phyloP scores from a whole-genome alignment of 2,329 filamentous ascomycete genomes.

The Salinomyces thailandicus region DNA sequence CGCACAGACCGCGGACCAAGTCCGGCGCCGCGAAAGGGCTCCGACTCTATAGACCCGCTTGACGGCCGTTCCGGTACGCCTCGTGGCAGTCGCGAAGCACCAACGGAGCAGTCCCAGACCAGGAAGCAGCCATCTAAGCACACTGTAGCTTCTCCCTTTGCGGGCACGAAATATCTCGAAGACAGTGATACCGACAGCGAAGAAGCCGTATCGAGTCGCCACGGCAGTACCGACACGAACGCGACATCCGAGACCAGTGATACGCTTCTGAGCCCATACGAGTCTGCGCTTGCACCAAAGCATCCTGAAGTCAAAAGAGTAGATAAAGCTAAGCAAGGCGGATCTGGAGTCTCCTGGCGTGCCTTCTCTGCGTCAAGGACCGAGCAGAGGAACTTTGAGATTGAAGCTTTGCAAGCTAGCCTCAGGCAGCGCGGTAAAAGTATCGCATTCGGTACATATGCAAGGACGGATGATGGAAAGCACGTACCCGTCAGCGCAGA shows the following conservation, averaged over 20 bases:
- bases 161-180: slow-evolving; percentile 28
- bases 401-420: slow-evolving; percentile 24
- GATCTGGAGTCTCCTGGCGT: slow-evolving; percentile 26
- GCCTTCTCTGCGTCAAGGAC: slow-evolving; percentile 24
- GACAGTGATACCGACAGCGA: slow-evolving; percentile 24
- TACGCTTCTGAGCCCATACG: slow-evolving; percentile 5
- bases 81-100: slow-evolving; percentile 12
- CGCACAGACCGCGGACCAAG: slow-evolving; percentile 20
- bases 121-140: slow-evolving; percentile 15
- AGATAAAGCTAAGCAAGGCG: slow-evolving; percentile 24
- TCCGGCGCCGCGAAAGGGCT: slow-evolving; percentile 18
- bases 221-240: slow-evolving; percentile 17
- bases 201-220: slow-evolving; percentile 20
- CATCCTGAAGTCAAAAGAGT: slow-evolving; percentile 21
- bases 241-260: slow-evolving; percentile 5
- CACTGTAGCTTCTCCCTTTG: slow-evolving; percentile 26
- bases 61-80: slow-evolving; percentile 15
- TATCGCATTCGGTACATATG: slow-evolving; percentile 25
- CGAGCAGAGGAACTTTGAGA: slow-evolving; percentile 24
- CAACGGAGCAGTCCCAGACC: slow-evolving; percentile 8
- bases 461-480: slow-evolving; percentile 25
- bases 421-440: slow-evolving; percentile 23
- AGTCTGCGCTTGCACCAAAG: slow-evolving; percentile 10
- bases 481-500: slow-evolving; percentile 19
- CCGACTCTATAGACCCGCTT: slow-evolving; percentile 8